phyloP scores from a whole-genome alignment of 202 grass and related monocot species.

The Zizania palustris region DNA sequence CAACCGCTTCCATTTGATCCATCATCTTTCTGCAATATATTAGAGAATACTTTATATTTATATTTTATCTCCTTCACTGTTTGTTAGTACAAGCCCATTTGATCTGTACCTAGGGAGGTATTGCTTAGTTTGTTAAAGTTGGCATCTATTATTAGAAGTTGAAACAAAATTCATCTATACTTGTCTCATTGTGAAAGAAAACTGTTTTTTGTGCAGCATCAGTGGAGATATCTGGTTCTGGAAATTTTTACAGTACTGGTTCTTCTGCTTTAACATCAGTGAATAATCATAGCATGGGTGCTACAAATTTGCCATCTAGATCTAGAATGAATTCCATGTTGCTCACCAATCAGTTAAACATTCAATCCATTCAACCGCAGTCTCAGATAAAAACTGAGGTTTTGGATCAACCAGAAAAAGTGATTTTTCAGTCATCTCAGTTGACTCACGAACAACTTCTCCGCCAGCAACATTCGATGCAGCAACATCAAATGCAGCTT shows the following conservation, averaged over 20 bases:
- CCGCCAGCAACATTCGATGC: conserved; percentile 33
- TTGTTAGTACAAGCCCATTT: background rate
- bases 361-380: conserved; percentile 48
- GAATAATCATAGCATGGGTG: conserved; percentile 44
- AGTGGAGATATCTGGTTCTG: conserved; percentile 38
- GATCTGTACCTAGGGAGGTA: conserved; percentile 3
- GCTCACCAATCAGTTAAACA: conserved; percentile 44
- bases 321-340: conserved; percentile 41
- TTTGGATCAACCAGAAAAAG: conserved; percentile 52
- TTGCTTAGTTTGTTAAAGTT: conserved; percentile 19
- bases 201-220: conserved; percentile 35
- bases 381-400: conserved; percentile 43
- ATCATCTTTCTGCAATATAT: conserved; percentile 28
- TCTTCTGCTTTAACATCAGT: conserved; percentile 46
- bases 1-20: background rate
- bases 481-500: conserved; percentile 4
- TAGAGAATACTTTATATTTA: conserved; percentile 33
- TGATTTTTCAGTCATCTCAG: conserved; percentile 53
- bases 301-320: conserved; percentile 47
- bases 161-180: conserved; percentile 17
- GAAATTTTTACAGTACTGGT: conserved; percentile 45
- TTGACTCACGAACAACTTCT: conserved; percentile 37
- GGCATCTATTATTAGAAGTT: conserved; percentile 2
- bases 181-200: conserved; percentile 18
- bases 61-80: background rate